Evolutionary conservation across 169 alveolate species (phyloP), one percentile per base, ranked within the genome.

Genomic region (Pseudocohnilembus persalinus): DNA sequence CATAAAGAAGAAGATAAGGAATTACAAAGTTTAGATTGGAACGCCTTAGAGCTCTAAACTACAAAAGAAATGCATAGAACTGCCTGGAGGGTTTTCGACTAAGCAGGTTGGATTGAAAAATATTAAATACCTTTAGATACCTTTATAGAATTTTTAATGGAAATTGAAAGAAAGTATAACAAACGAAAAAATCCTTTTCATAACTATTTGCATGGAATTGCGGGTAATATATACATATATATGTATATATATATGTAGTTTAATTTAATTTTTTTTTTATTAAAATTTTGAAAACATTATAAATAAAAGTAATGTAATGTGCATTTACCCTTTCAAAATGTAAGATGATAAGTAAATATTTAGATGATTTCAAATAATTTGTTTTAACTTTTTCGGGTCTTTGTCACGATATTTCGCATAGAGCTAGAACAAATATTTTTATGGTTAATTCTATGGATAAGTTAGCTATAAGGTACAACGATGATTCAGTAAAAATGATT

Each of bases 381-480:
- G 29, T 83, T 34, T 68, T 83, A 4, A 75, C 81, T 1, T 65
- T 86, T 31, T 86, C 90, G 31, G 90, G 90, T 33, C 79, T 86
- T 24, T 86, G 90, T 74, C 90, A 86, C 81, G 90, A 86, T 81
- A 87, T 86, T 26, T 35, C 77, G 6, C 90, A 86, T 74, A 79
- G 87, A 32, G 90, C 83, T 0, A 73, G 90, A 33, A 86, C 90
- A 0, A 86, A 86, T 28, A 80, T 77, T 29, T 86, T 86, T 31
- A 81, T 77, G 80, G 76, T 86, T 11, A 63, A 76, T 30, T 75
- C 80, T 28, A 29, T 74, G 1, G 34, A 77, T 1, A 86, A 86
- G 68, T 68, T 86, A 31, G 90, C 90, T 16, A 81, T 77, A 24
- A 76, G 90, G 34, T 86, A 86, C 75, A 82, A 86, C 68, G 90